A percentile compares a stretch with the other conserved stretches of the same genome.
These are phyloP conservation scores for Microbotryum intermedium DNA, from an alignment of 1,284 basidiomycete species.

Conservation along the genomic window DNA sequence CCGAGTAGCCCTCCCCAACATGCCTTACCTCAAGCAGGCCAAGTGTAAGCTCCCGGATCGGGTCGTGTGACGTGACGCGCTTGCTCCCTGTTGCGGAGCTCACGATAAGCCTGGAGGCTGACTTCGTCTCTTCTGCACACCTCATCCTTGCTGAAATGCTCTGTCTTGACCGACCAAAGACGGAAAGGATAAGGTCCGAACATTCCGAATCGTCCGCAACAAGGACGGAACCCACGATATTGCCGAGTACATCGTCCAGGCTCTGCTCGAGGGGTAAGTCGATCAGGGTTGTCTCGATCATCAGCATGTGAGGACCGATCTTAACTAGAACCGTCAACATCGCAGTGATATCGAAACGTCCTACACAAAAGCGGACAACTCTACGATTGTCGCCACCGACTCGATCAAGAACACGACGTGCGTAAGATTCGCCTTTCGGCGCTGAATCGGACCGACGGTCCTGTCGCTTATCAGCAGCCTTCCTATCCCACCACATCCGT, in stretches of 20 bases:
- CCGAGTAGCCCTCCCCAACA: neutral
- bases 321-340: neutral
- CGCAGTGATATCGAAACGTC: constrained; percentile 16
- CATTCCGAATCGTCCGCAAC: constrained; percentile 67
- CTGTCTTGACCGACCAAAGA: constrained; percentile 35
- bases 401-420: constrained; percentile 72
- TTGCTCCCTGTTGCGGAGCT: neutral
- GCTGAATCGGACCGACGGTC: neutral
- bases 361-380: constrained; percentile 67
- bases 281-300: neutral
- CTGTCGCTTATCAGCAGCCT: neutral
- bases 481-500: neutral
- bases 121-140: neutral
- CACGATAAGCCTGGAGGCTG: neutral
- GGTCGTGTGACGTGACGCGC: neutral
- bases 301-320: constrained; percentile 24
- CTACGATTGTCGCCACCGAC: constrained; percentile 76
- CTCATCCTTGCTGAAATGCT: neutral
- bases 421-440: neutral
- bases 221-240: constrained; percentile 47
- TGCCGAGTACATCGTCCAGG: constrained; percentile 70
- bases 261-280: constrained; percentile 60
- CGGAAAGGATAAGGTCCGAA: constrained; percentile 78
- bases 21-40: constrained; percentile 17
- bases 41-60: constrained; percentile 5